These are phyloP conservation scores for Pichia californica DNA, from an alignment of 805 yeast species.

Conservation along the genomic window DNA sequence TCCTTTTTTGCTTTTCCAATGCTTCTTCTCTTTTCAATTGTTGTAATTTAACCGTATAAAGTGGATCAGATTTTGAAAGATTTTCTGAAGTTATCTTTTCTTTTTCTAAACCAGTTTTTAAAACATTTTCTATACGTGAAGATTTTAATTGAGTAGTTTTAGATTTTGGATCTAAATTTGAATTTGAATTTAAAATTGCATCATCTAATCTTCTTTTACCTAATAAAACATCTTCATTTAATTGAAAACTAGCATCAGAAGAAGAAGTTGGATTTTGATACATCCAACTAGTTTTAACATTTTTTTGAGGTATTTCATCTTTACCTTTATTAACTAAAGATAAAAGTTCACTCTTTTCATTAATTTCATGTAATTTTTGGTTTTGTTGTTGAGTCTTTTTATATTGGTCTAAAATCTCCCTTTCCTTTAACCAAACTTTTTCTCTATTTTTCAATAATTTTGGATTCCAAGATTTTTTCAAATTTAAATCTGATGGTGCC, in stretches of 20 bases:
- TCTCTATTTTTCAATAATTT: slow-evolving; percentile 77
- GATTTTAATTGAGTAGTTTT: no score
- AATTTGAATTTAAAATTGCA: neutral
- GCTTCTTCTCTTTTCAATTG: slow-evolving; percentile 17
- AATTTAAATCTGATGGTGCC: slow-evolving; percentile 71
- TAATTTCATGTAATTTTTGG: slow-evolving; percentile 55
- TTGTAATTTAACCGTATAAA: slow-evolving; percentile 35
- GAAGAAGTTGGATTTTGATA: slow-evolving; percentile 45
- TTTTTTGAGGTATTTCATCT: slow-evolving; percentile 24
- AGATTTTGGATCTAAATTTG: no score
- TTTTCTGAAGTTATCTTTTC: neutral
- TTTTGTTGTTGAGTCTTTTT: slow-evolving; percentile 56
- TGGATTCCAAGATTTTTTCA: slow-evolving; percentile 97
- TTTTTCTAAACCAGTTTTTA: slow-evolving; percentile 13
- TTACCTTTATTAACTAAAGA: slow-evolving; percentile 27
- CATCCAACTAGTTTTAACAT: slow-evolving; percentile 72
- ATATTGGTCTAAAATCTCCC: slow-evolving; percentile 66
- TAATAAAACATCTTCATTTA: slow-evolving; percentile 46
- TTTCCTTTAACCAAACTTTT: slow-evolving; percentile 79
- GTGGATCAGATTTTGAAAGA: slow-evolving; percentile 42
- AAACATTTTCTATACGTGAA: slow-evolving; percentile 17
- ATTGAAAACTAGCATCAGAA: slow-evolving; percentile 19
- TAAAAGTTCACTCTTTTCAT: slow-evolving; percentile 49
- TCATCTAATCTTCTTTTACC: slow-evolving; percentile 41
- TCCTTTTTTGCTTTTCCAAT: slow-evolving; percentile 9